Conservation (phyloP, 305 asterid genomes). For the Stenogyne calaminthoides region DNA sequence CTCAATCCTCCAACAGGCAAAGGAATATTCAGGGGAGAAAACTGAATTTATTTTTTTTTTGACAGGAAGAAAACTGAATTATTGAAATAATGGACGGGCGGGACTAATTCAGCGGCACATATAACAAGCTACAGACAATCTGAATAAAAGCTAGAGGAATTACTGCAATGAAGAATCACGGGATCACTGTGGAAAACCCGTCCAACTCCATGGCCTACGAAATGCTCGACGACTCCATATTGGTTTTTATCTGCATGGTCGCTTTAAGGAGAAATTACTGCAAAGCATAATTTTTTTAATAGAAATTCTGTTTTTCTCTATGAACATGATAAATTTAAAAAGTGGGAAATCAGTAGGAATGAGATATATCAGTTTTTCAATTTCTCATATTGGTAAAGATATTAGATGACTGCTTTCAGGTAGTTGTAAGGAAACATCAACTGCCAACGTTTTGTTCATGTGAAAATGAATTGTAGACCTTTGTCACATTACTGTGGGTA, state of each 20-base stretch:
- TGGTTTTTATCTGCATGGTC: conserved; percentile 80
- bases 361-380: conserved; percentile 7
- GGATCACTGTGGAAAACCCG: conserved; percentile 91
- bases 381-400: conserved; percentile 12
- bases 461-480: not conserved
- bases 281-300: conserved; percentile 19
- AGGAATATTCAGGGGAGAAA: not conserved
- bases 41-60: no score
- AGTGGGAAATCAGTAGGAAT: not conserved
- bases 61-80: no score
- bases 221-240: conserved; percentile 88
- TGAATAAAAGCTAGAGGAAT: conserved; percentile 30
- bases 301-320: conserved; percentile 12
- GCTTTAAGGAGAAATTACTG: conserved; percentile 51
- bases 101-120: conserved; percentile 3
- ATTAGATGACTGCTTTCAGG: not conserved
- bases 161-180: conserved; percentile 87
- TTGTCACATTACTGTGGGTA: not conserved
- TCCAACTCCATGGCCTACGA: conserved; percentile 99
- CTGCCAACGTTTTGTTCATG: not conserved
- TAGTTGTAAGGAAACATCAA: conserved; percentile 7
- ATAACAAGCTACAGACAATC: conserved; percentile 20
- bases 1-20: not conserved
- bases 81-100: not conserved
- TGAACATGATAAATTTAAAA: not conserved